Base-by-base conservation (phyloP, 352 stramenopile species). In the Plasmopara viticola region DNA sequence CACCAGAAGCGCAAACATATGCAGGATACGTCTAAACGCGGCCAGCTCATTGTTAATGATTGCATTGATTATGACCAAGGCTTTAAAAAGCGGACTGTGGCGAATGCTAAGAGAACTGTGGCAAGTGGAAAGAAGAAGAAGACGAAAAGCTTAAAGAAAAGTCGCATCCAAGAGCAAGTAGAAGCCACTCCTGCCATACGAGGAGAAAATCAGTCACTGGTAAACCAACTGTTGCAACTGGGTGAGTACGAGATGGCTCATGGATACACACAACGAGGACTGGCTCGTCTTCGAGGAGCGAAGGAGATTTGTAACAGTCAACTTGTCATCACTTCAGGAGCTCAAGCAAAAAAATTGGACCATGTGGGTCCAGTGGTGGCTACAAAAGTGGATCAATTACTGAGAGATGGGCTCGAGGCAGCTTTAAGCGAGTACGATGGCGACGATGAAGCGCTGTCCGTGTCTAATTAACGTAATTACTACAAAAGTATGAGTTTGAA, bases 361-460 rank as follows among this genome's bases (percentile, higher is more conserved):
- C 58, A 69, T 14, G 62, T 90, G 4, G 79, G 79, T 0, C 17
- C 53, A 6, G 78, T 65, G 0, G 59, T 68, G 0, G 79, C 79
- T 14, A 66, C 66, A 28, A 90, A 87, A 57, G 51, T 87, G 20
- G 74, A 90, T 35, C 57, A 64, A 20, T 66, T 90, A 20, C 51
- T 90, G 39, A 67, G 71, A 28, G 66, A 68, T 48, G 79, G 79
- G 15, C 58, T 87, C 4, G 37, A 64, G 1, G 58, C 56, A 6
- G 74, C 70, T 20, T 17, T 87, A 33, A 68, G 66, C 17, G 79
- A 87, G 60, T 87, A 87, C 56, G 45, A 66, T 8, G 44, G 52
- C 4, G 48, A 78, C 8, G 44, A 31, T 9, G 47, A 72, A 38
- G 53, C 58, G 0, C 41, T 66, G 2, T 25, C 44, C 4, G 53